phyloP scores from a whole-genome alignment of 768 basidiomycete species.

The Coprinopsis strossmayeri region DNA sequence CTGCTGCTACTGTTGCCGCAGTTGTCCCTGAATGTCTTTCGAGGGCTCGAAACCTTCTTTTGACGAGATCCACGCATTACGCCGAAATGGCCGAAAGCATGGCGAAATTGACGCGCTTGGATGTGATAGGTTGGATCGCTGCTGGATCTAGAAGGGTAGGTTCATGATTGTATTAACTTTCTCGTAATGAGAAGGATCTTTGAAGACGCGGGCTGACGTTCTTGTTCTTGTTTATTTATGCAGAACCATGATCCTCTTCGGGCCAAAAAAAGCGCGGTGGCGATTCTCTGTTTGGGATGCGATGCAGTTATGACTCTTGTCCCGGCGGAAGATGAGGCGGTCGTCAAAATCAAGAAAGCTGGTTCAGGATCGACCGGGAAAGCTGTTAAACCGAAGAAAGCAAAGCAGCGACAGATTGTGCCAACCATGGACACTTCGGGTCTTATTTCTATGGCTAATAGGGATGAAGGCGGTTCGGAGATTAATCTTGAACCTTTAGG shows the following conservation, averaged over 20 bases:
- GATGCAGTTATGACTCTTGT: conserved; percentile 27
- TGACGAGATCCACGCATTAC: conserved; percentile 24
- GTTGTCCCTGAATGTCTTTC: conserved; percentile 20
- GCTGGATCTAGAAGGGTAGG: conserved; percentile 30
- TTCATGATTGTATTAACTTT: not conserved
- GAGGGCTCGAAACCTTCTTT: conserved; percentile 24
- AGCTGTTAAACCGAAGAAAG: not conserved
- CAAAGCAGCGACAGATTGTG: not conserved
- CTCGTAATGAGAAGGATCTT: no score
- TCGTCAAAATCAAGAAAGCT: not conserved
- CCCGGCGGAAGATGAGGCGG: conserved; percentile 12
- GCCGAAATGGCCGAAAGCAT: conserved; percentile 22
- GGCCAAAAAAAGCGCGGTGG: conserved; percentile 21
- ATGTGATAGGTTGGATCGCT: conserved; percentile 35
- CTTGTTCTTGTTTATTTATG: no score
- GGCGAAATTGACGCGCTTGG: conserved; percentile 27
- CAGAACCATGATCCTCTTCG: conserved; percentile 20
- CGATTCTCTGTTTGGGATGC: conserved; percentile 32
- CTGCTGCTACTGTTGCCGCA: no score
- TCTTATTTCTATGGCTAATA: conserved; percentile 13
- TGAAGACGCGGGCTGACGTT: no score
- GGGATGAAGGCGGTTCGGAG: conserved; percentile 6
- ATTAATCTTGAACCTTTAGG: conserved; percentile 2
- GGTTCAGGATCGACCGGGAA: not conserved
- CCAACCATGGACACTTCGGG: conserved; percentile 8